Evolutionary conservation across 2,329 filamentous ascomycete genomes (phyloP), one percentile per base, ranked within the genome.

Genomic region (Passalora sequoiae): DNA sequence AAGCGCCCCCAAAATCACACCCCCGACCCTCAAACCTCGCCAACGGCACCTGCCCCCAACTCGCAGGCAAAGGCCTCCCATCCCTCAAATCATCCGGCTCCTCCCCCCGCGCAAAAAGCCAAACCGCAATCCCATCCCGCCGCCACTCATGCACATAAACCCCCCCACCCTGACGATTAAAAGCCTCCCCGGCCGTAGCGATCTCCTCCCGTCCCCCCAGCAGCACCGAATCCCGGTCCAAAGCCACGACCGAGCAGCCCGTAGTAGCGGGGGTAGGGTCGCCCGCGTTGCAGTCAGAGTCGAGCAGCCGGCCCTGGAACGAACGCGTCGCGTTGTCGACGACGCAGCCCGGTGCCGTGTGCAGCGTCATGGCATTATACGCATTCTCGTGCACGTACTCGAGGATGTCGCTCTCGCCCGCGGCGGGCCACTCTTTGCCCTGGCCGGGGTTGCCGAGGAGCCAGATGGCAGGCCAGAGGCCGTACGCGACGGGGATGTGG

Each of bases 81-180:
- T 70, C 63, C 2, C 66, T 59, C 47, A 87, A 78, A 62, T 89
- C 81, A 3, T 64, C 56, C 1, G 86, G 86, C 46, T 89, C 77
- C 10, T 63, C 62, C 50, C 64, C 65, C n/a, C 86, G 82, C 0
- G 81, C 73, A 67, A 94, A 96, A 74, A 87, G 91, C 78, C 81
- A 96, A 52, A 94, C 74, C 29, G 75, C 75, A 64, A 97, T 92
- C 50, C 73, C 73, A 0, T 75, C 62, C 21, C 75, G 73, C 2
- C 83, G 87, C 86, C 89, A 94, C 47, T 68, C 58, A 10, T 66
- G 70, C 15, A 69, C 71, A 51, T 68, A 74, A 33, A 74, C 66
- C 37, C 66, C 69, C 38, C 71, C 71, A 19, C 57, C 57, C 41
- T 63, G 66, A 10, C 51, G 41, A 58, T 75, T 84, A 63, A 83